Base-by-base conservation (phyloP, 164 flowering plant genomes). In the Taxillus chinensis region DNA sequence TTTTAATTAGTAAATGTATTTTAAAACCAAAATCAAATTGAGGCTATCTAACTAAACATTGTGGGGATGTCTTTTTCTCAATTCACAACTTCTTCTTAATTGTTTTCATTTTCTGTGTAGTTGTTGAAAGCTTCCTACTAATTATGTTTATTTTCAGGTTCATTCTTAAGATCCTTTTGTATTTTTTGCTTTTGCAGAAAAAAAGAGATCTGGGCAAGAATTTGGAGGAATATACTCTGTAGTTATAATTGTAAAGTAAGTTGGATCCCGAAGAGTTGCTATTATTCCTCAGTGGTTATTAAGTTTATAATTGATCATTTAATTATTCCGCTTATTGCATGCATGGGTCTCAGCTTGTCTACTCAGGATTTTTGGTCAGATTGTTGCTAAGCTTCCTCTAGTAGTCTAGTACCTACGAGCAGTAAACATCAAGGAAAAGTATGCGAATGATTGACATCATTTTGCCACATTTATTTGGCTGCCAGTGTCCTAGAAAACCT, bases 321-420 rank as follows among this genome's bases (percentile, higher is more conserved):
- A 9, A 11, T 17, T 15, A 15, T 55, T 17, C 1, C 41, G 5
- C 55, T 68, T 37, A 40, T 42, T 65, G 43, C 43, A 45, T 81
- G 45, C 71, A n/a, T 74, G 90, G 98, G 67, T 82, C 92, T 93
- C 97, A 7, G 96, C 92, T 71, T 93, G 91, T 61, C 82, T 93
- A 67, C 78, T 93, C 14, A 74, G 99, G 71, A 69, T 93, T n/a
- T 90, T 93, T 77, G 92, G 92, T n/a, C 74, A 62, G 58, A 88
- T 82, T 71, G 90, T 81, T 70, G 99, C 97, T 39, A 97, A 93
- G 72, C 91, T 93, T 68, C 99, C 99, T 65, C 50, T 93, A 52
- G 97, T 89, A 16, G 99, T n/a, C n/a, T n/a, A n/a, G n/a, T n/a
- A n/a, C n/a, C 99, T 59, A 93, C 99, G 49, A 70, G 79, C 63